Evolutionary conservation across 129 eudicot genomes (phyloP).

Genomic region (Scalesia atractyloides): DNA sequence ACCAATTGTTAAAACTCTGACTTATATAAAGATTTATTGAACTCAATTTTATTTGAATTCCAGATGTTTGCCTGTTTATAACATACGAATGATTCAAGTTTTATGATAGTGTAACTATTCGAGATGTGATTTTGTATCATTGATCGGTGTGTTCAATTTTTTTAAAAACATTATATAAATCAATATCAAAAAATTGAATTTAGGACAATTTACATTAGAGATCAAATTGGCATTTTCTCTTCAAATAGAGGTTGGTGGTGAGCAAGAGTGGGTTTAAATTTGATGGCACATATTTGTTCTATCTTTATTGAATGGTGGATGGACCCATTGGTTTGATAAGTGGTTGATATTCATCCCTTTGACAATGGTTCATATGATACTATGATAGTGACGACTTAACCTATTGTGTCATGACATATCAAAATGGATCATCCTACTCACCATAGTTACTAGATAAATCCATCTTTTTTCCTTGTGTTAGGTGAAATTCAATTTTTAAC

Average conservation of each 20-base stretch:
- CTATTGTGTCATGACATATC: slow-evolving; percentile 28
- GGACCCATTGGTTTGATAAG: slow-evolving; percentile 26
- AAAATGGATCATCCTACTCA: slow-evolving; percentile 39
- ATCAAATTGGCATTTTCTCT: background rate
- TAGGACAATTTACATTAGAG: background rate
- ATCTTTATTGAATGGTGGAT: slow-evolving; percentile 19
- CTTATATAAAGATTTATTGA: no score
- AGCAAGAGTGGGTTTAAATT: slow-evolving; percentile 1
- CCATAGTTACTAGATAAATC: background rate
- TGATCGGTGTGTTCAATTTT: background rate
- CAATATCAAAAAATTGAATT: background rate
- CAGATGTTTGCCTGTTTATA: no score
- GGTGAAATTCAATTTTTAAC: background rate
- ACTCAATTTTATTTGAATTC: no score
- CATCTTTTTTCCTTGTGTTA: background rate
- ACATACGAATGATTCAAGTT: no score
- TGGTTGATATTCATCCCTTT: slow-evolving; percentile 30
- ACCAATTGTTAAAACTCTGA: no score
- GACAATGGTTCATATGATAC: slow-evolving; percentile 24
- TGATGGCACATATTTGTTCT: slow-evolving; percentile 20
- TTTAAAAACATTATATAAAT: background rate
- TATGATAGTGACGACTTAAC: slow-evolving; percentile 26
- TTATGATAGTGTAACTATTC: background rate
- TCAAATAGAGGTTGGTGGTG: slow-evolving; percentile 2
- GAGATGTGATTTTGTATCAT: background rate